phyloP scores from a whole-genome alignment of 768 basidiomycete genomes.

The Holtermanniella nyarrowii region DNA sequence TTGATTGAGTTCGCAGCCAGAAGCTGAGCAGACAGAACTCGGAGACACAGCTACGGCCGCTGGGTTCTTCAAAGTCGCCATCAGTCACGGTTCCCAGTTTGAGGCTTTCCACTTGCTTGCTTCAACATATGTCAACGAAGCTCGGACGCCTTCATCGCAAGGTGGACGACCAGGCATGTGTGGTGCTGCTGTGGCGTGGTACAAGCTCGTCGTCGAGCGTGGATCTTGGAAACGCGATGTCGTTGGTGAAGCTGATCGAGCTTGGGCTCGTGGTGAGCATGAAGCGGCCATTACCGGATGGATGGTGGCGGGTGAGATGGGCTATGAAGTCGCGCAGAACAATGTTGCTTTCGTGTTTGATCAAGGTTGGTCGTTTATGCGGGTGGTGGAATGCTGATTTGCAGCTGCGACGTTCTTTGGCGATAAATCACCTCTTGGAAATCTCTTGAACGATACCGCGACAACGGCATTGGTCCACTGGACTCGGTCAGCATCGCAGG shows the following conservation, averaged over 20 bases:
- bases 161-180: constrained; percentile 53
- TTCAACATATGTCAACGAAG: constrained; percentile 59
- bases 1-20: constrained; percentile 44
- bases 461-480: constrained; percentile 79
- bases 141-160: constrained; percentile 31
- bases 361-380: constrained; percentile 53
- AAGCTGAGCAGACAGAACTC: constrained; percentile 47
- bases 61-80: constrained; percentile 68
- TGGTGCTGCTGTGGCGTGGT: constrained; percentile 80
- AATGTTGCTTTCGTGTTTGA: constrained; percentile 88
- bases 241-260: constrained; percentile 57
- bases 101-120: constrained; percentile 93
- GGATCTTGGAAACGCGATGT: constrained; percentile 77
- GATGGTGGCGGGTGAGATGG: constrained; percentile 90
- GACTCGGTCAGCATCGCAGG: constrained; percentile 86
- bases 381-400: neutral
- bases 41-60: constrained; percentile 60
- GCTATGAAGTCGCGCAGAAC: constrained; percentile 85
- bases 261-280: constrained; percentile 58
- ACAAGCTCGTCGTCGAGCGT: constrained; percentile 82
- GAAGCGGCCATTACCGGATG: constrained; percentile 82
- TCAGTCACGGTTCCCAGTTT: constrained; percentile 79
- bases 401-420: neutral
- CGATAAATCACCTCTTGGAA: neutral
- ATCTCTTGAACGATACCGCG: constrained; percentile 58